phyloP scores from a whole-genome alignment of 768 basidiomycete genomes.

The Termitomyces sp. region DNA sequence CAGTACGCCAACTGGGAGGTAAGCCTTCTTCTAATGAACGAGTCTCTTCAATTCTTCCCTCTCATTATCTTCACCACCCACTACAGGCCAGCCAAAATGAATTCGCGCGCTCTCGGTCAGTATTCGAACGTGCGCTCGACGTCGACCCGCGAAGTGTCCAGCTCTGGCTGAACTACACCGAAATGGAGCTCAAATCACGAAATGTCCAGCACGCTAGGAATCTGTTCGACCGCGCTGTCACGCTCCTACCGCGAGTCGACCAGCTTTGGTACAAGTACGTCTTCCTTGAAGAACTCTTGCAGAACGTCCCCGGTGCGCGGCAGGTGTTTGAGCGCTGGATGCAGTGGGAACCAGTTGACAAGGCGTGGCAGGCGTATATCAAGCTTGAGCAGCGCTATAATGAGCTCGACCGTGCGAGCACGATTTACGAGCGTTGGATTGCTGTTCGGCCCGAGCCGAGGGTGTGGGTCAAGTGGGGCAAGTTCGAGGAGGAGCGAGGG shows the following conservation, averaged over 20 bases:
- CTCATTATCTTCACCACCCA: background rate
- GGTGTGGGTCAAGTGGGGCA: constrained; percentile 80
- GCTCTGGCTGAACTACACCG: constrained; percentile 91
- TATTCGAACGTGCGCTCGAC: constrained; percentile 95
- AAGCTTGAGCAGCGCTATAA: constrained; percentile 94
- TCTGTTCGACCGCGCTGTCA: constrained; percentile 95
- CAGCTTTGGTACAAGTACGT: constrained; percentile 99
- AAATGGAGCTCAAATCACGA: constrained; percentile 97
- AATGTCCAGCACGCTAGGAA: constrained; percentile 98
- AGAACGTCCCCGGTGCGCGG: constrained; percentile 92
- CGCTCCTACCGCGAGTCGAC: constrained; percentile 91
- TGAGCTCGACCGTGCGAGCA: constrained; percentile 87
- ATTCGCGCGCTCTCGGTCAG: constrained; percentile 89
- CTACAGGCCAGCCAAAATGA: constrained; percentile 85
- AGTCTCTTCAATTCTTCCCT: background rate
- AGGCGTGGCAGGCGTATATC: constrained; percentile 99
- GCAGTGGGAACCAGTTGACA: constrained; percentile 99
- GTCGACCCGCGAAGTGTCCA: constrained; percentile 88
- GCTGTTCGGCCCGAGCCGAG: constrained; percentile 72
- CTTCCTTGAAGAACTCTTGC: constrained; percentile 93
- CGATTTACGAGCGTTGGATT: constrained; percentile 90
- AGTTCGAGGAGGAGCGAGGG: constrained; percentile 85
- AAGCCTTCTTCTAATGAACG: constrained; percentile 13
- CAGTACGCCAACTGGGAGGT: constrained; percentile 87
- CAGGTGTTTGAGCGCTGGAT: constrained; percentile 99